Evolutionary conservation across 495 filamentous ascomycete species (phyloP).

Genomic region (Aspergillus steynii): DNA sequence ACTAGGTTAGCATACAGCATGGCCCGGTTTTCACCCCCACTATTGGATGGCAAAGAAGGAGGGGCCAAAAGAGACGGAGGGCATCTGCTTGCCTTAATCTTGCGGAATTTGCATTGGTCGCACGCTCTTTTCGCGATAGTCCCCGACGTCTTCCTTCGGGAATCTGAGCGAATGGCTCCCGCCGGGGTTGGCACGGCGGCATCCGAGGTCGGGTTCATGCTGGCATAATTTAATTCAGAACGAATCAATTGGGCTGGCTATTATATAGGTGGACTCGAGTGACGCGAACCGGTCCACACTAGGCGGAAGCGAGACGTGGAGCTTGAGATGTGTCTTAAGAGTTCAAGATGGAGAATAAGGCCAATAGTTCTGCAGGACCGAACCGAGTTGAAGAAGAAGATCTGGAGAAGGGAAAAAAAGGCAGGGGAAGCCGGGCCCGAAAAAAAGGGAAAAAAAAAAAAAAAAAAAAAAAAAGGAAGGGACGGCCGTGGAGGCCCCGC

Average conservation of each 20-base stretch:
- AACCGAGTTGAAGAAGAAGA: not conserved
- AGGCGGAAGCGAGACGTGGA: no score
- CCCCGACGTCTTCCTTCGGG: slow-evolving; percentile 27
- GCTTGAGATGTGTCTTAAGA: no score
- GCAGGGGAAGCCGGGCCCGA: not conserved
- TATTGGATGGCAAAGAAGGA: slow-evolving; percentile 5
- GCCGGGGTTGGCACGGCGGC: slow-evolving; percentile 10
- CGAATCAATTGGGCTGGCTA: no score
- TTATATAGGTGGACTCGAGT: no score
- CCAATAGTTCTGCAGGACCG: not conserved
- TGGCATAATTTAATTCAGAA: slow-evolving; percentile 6
- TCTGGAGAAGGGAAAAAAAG: not conserved
- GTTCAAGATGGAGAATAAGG: not conserved
- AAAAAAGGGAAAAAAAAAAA: not conserved
- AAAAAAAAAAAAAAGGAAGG: not conserved
- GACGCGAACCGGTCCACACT: no score
- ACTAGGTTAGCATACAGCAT: slow-evolving; percentile 14
- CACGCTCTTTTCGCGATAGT: slow-evolving; percentile 39
- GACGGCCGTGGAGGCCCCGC: not conserved
- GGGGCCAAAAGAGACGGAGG: not conserved
- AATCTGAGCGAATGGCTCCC: slow-evolving; percentile 30
- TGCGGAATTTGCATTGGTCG: slow-evolving; percentile 47
- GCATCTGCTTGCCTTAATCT: slow-evolving; percentile 36
- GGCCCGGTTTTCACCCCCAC: not conserved
- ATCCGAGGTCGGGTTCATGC: slow-evolving; percentile 19